These are phyloP conservation scores for Yamadazyma kitorensis DNA, from an alignment of 805 yeast genomes.

Conservation along the genomic window DNA sequence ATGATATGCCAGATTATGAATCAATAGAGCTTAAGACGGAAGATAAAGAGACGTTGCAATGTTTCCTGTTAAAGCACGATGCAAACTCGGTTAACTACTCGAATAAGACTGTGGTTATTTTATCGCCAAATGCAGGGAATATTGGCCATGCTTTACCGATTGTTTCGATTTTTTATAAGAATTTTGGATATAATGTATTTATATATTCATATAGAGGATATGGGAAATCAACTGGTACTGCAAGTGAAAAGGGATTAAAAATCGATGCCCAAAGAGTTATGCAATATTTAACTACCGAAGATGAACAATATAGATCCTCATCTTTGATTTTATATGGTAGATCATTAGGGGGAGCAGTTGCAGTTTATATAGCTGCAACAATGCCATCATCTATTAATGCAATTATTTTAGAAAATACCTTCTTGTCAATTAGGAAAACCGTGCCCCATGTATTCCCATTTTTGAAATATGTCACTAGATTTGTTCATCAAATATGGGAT, in stretches of 20 bases:
- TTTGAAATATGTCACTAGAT: slow-evolving; percentile 48
- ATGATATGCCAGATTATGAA: slow-evolving; percentile 59
- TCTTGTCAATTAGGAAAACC: slow-evolving; percentile 67
- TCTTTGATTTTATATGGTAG: slow-evolving; percentile 77
- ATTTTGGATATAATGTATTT: slow-evolving; percentile 71
- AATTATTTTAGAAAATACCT: slow-evolving; percentile 82
- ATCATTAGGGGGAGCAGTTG: slow-evolving; percentile 94
- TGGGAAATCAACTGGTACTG: slow-evolving; percentile 73
- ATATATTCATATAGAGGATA: slow-evolving; percentile 90
- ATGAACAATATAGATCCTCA: slow-evolving; percentile 50
- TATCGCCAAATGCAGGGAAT: slow-evolving; percentile 95
- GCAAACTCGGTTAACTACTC: slow-evolving; percentile 33
- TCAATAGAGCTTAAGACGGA: slow-evolving; percentile 56
- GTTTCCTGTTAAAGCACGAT: slow-evolving; percentile 59
- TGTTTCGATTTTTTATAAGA: slow-evolving; percentile 62
- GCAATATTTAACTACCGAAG: slow-evolving; percentile 48
- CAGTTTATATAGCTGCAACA: slow-evolving; percentile 71
- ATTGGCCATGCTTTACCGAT: slow-evolving; percentile 88
- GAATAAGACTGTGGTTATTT: slow-evolving; percentile 68
- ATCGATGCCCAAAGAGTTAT: slow-evolving; percentile 75
- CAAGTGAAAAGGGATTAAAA: slow-evolving; percentile 78
- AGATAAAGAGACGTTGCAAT: slow-evolving; percentile 69
- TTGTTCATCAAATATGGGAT: slow-evolving; percentile 84
- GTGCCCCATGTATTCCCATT: slow-evolving; percentile 74
- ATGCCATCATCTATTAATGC: slow-evolving; percentile 54